Conservation (phyloP, 2,329 filamentous ascomycete genomes). For the Emericellopsis cladophorae region DNA sequence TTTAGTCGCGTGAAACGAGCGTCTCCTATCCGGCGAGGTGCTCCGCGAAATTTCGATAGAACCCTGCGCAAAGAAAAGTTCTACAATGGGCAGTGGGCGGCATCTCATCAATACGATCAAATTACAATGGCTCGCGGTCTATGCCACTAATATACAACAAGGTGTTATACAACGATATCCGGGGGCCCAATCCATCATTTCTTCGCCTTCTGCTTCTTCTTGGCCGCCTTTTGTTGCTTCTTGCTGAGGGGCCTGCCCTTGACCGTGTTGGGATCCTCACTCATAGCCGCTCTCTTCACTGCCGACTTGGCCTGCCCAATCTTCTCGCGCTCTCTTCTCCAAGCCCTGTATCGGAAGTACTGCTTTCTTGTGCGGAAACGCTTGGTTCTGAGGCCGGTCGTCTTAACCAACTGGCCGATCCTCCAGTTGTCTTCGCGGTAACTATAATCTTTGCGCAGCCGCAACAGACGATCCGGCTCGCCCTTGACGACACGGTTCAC, state of each 20-base stretch:
- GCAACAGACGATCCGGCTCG: slow-evolving; percentile 33
- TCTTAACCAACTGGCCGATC: slow-evolving; percentile 40
- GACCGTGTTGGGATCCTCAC: slow-evolving; percentile 13
- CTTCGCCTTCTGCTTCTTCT: slow-evolving; percentile 15
- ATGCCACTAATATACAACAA: no score
- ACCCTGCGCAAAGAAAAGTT: no score
- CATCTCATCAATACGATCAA: no score
- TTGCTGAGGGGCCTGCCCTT: slow-evolving; percentile 18
- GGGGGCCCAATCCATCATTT: slow-evolving; percentile 6
- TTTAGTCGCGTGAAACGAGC: no score
- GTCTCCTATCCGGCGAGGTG: no score
- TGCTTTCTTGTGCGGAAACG: slow-evolving; percentile 37
- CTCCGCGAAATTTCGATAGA: no score
- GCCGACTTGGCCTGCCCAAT: slow-evolving; percentile 26
- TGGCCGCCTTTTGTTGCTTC: slow-evolving; percentile 22
- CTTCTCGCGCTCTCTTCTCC: slow-evolving; percentile 27
- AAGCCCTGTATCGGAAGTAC: slow-evolving; percentile 29
- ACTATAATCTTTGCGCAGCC: slow-evolving; percentile 39
- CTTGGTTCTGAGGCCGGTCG: slow-evolving; percentile 35
- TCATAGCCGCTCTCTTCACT: slow-evolving; percentile 17
- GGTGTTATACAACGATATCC: not conserved
- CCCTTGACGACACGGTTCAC: slow-evolving; percentile 26
- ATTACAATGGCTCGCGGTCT: no score
- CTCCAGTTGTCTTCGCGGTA: slow-evolving; percentile 49
- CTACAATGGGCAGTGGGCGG: no score